Evolutionary conservation across 225 moss, liverwort and hornwort genomes (phyloP).

Genomic region (Polytrichum formosum): DNA sequence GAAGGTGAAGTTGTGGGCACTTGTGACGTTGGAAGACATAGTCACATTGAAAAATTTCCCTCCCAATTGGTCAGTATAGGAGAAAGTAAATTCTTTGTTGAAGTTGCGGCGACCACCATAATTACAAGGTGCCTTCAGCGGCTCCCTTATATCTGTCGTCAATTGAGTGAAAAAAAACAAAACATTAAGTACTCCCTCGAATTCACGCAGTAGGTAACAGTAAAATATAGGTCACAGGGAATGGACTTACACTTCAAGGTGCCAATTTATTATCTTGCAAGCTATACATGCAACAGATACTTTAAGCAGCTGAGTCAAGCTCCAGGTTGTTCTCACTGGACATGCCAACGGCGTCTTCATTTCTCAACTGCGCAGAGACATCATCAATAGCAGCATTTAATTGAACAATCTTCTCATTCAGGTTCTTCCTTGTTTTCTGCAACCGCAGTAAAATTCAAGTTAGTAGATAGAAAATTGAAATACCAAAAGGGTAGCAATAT

Average conservation of each 20-base stretch:
- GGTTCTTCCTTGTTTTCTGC: constrained; percentile 85
- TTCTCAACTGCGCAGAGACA: constrained; percentile 85
- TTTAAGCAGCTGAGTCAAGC: constrained; percentile 30
- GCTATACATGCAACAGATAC: no score
- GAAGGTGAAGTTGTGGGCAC: constrained; percentile 27
- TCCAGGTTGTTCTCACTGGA: constrained; percentile 57
- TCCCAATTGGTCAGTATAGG: constrained; percentile 16
- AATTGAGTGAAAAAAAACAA: no score
- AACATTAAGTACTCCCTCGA: no score
- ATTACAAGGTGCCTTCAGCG: constrained; percentile 48
- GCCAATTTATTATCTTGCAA: no score
- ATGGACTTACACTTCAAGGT: no score
- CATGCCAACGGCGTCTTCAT: constrained; percentile 54
- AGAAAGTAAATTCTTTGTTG: constrained; percentile 26
- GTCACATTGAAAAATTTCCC: constrained; percentile 28
- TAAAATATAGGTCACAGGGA: no score
- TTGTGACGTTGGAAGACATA: constrained; percentile 13
- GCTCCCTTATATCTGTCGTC: constrained; percentile 16
- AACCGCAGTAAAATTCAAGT: constrained; percentile 7
- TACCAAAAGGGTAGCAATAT: no score
- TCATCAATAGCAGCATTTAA: constrained; percentile 93
- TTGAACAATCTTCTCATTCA: constrained; percentile 94
- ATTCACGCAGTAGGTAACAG: no score
- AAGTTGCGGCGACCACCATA: constrained; percentile 38
- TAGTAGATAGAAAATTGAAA: no score